Evolutionary conservation across 2,329 filamentous ascomycete species (phyloP), one percentile per base, ranked within the genome.

Genomic region (Trichoderma gracile): DNA sequence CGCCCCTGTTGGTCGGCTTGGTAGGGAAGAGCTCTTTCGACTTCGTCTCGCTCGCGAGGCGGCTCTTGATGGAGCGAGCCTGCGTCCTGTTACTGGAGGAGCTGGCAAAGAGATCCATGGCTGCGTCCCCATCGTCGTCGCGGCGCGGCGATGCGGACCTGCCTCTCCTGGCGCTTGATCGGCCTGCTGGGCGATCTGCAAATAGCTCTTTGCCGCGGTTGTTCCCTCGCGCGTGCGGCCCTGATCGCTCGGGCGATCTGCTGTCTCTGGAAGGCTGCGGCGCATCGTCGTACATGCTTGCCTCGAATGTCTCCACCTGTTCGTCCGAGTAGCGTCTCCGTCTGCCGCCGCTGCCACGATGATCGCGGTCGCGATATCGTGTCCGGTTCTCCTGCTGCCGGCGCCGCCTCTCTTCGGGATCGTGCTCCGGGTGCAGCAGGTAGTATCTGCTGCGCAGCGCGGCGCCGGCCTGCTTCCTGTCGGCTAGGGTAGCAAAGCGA

Each of bases 381-480:
- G 86, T 88, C 69, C 82, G 83, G 66, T 82, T 81, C 64, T 79
- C 75, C 46, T 85, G 82, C 57, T 84, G 81, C 65, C 81, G 82
- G 65, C 88, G 84, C 67, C 87, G 80, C 59, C 86, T 85, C 78
- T 91, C 92, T 69, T 89, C 88, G 2, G 90, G 92, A 71, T 97
- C 93, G 73, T 93, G 87, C 70, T 97, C 91, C 1, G 94, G 94
- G 71, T 98, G 91, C 71, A 95, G 84, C 42, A 97, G 86, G 74
- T 99, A 99, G 79, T 96, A 98, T 14, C 92, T 86, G 77, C 94
- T 98, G 67, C 90, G 85, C 57, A 89, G 84, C 12, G 92, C 86
- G 1, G 95, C 94, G 46, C 91, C 89, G 49, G 81, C 85, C 71
- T 87, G 85, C 78, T 99, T 99, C 73, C 84, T 89, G 78, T 99